Conservation (phyloP, 495 filamentous ascomycete genomes). For the Pseudoneurospora amorphoporcata region DNA sequence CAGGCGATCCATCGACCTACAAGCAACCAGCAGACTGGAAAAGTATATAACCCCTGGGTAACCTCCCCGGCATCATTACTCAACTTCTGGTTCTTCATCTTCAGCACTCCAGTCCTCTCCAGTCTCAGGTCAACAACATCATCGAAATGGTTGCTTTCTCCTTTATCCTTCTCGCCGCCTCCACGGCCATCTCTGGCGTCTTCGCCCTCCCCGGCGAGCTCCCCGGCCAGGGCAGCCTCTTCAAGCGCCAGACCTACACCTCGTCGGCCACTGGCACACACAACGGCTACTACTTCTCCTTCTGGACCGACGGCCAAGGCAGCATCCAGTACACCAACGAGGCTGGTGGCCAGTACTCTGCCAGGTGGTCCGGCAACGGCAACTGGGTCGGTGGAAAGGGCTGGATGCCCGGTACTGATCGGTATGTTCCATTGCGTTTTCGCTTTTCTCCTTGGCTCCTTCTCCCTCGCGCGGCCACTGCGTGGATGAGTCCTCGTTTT, state of each 20-base stretch:
- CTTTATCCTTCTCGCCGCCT: conserved; percentile 29
- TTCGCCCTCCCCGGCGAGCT: conserved; percentile 32
- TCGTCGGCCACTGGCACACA: conserved; percentile 38
- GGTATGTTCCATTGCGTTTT: conserved; percentile 19
- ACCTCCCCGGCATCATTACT: neutral
- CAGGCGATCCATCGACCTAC: neutral
- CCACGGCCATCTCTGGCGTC: conserved; percentile 20
- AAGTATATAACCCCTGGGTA: conserved; percentile 2
- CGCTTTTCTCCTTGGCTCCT: neutral
- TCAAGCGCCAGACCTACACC: conserved; percentile 25
- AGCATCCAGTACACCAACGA: conserved; percentile 48
- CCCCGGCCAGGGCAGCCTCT: conserved; percentile 20
- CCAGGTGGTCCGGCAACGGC: conserved; percentile 42
- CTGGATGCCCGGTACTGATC: conserved; percentile 42
- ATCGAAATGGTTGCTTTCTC: conserved; percentile 37
- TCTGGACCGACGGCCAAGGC: conserved; percentile 49
- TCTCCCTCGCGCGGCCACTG: conserved; percentile 13
- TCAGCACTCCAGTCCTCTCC: neutral
- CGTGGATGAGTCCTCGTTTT: neutral
- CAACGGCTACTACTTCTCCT: conserved; percentile 53
- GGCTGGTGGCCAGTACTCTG: conserved; percentile 42
- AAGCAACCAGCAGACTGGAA: neutral
- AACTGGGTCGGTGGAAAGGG: conserved; percentile 58
- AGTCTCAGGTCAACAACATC: neutral
- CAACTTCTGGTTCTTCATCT: neutral